Base-by-base conservation (phyloP, 1,284 basidiomycete species). In the Phenoliferia sp. region DNA sequence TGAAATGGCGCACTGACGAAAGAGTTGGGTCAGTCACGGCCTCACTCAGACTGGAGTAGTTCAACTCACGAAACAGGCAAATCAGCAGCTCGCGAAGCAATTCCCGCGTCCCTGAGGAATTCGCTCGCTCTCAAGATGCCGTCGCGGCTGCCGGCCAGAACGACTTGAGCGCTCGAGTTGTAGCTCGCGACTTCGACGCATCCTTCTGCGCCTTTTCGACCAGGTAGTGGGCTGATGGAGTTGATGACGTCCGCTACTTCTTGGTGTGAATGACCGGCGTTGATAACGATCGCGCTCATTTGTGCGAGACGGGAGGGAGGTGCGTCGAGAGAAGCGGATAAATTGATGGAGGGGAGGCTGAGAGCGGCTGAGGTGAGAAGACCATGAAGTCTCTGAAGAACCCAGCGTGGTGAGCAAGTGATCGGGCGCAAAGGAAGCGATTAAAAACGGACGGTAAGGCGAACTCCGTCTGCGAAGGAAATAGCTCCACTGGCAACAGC, bases 231-330 rank as follows among this genome's bases (percentile, higher is more conserved):
- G 28, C 66, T 34, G 44, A 76, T 65, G 31, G 69, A 48, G n/a
- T 66, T 55, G 54, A 77, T 66, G 19, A 77, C 65, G 6, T 71
- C 58, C 19, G 69, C 62, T n/a, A 78, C 63, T 48, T 78, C 72
- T 32, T 71, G 69, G 52, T 73, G 69, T 28, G 70, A 68, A 32
- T 68, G 67, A 17, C 69, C 73, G 3, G 72, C 71, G 56, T 75
- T 74, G 59, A 78, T 66, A 7, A 78, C 65, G 59, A 78, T 65
- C 3, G 77, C 77, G 29, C 72, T 72, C 77, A 78, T 78, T 52
- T 77, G 76, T 0, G 73, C 73, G 26, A 71, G 61, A 3, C 57
- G 62, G 29, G 69, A 52, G 28, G 69, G 66, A 2, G 70, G 70
- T 2, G 73, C 67, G 33, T 73, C 68, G 56, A 62, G 60, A 10